A percentile compares a stretch with the other conserved stretches of the same genome.
phyloP scores from a whole-genome alignment of 2,329 filamentous ascomycete species.

The Colletotrichum spaethianum region DNA sequence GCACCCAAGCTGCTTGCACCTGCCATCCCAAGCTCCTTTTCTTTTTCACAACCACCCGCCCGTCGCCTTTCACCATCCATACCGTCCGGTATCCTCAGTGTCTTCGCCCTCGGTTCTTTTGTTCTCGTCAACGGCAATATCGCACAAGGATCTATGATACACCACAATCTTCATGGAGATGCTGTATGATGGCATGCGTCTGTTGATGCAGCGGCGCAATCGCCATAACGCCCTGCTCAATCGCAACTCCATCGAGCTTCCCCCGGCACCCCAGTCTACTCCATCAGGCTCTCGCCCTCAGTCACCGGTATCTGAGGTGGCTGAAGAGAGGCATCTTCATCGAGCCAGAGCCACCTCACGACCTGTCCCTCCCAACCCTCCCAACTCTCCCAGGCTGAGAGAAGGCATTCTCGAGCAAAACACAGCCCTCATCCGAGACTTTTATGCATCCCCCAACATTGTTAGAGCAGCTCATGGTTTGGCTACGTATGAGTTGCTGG shows the following conservation, averaged over 20 bases:
- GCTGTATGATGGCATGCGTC: conserved; percentile 34
- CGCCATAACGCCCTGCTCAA: conserved; percentile 21
- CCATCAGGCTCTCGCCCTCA: conserved; percentile 34
- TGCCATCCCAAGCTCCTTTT: neutral
- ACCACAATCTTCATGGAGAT: conserved; percentile 11
- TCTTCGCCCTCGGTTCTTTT: neutral
- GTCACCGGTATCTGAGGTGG: conserved; percentile 5
- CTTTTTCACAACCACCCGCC: neutral
- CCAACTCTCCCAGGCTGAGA: conserved; percentile 28
- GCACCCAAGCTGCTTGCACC: conserved; percentile 10
- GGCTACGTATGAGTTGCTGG: neutral
- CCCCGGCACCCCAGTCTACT: conserved; percentile 32
- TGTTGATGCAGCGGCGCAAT: conserved; percentile 29
- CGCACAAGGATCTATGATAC: neutral
- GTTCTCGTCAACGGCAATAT: neutral
- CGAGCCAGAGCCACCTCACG: conserved; percentile 29
- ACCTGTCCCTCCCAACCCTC: conserved; percentile 37
- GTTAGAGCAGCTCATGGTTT: conserved; percentile 25
- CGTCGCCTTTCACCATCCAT: neutral
- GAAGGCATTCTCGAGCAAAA: conserved; percentile 16
- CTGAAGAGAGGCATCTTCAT: conserved; percentile 29
- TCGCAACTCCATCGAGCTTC: conserved; percentile 34
- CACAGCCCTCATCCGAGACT: conserved; percentile 27
- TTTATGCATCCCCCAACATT: conserved; percentile 22
- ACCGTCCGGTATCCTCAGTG: neutral